Evolutionary conservation across 352 stramenopile genomes (phyloP).

Genomic region (Hyaloperonospora brassicae): DNA sequence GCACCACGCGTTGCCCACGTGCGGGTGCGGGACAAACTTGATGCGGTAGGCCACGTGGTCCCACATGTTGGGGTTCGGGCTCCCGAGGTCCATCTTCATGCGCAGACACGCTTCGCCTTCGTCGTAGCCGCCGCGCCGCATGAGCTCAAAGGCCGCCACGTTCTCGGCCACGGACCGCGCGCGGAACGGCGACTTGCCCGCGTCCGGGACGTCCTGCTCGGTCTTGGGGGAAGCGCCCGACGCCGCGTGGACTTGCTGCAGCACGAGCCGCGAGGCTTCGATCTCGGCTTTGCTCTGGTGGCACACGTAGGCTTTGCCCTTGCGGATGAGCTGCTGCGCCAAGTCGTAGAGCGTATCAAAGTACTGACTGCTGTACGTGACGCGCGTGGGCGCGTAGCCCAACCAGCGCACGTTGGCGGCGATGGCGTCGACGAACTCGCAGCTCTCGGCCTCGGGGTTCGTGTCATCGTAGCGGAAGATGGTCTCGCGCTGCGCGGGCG

Average conservation of each 20-base stretch:
- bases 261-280: slow-evolving; percentile 53
- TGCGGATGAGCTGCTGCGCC: slow-evolving; percentile 91
- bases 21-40: slow-evolving; percentile 95
- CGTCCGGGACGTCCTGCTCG: slow-evolving; percentile 44
- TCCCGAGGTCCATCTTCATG: slow-evolving; percentile 98
- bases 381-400: slow-evolving; percentile 91
- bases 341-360: slow-evolving; percentile 97
- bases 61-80: slow-evolving; percentile 98
- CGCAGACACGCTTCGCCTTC: slow-evolving; percentile 89
- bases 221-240: slow-evolving; percentile 45
- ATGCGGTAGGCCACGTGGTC: slow-evolving; percentile 98
- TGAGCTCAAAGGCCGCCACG: slow-evolving; percentile 95
- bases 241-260: slow-evolving; percentile 71
- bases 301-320: slow-evolving; percentile 96
- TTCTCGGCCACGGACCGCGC: slow-evolving; percentile 92
- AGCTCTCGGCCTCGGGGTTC: slow-evolving; percentile 97
- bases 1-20: slow-evolving; percentile 96
- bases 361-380: slow-evolving; percentile 97
- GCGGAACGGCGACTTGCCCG: slow-evolving; percentile 86
- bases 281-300: slow-evolving; percentile 81
- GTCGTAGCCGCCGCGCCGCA: slow-evolving; percentile 89
- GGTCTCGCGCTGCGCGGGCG: slow-evolving; percentile 87
- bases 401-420: slow-evolving; percentile 93
- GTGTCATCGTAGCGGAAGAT: slow-evolving; percentile 98
- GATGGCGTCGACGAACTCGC: slow-evolving; percentile 98